Evolutionary conservation across 2,329 filamentous ascomycete genomes (phyloP).

Genomic region (Cladorrhinum sp.): DNA sequence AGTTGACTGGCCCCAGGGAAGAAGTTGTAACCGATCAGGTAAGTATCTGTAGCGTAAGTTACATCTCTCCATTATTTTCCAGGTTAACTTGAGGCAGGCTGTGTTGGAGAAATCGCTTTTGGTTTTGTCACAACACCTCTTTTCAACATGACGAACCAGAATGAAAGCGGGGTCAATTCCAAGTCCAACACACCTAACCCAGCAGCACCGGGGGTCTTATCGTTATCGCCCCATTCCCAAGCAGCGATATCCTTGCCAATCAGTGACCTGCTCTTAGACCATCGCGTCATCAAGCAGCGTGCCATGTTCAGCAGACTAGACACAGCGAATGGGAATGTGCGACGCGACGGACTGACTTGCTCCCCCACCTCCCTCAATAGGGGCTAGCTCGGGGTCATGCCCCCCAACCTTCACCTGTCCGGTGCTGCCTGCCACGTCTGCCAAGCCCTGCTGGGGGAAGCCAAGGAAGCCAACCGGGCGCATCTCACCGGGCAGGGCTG

Average conservation of each 20-base stretch:
- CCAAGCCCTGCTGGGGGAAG: conserved; percentile 1
- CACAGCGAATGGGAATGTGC: background rate
- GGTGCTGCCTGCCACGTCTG: conserved; percentile 4
- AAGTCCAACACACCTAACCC: background rate
- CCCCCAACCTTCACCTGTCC: background rate
- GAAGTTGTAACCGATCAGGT: too few species aligned
- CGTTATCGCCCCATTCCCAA: background rate
- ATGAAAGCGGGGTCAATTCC: background rate
- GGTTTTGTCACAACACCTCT: too few species aligned
- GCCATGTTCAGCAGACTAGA: conserved; percentile 7
- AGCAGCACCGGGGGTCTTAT: background rate
- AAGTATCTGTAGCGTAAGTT: too few species aligned
- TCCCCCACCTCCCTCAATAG: background rate
- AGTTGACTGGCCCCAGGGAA: background rate
- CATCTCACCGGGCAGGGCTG: conserved; percentile 4
- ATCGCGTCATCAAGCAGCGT: conserved; percentile 8
- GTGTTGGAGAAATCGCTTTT: too few species aligned
- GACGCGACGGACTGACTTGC: background rate
- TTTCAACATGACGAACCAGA: too few species aligned
- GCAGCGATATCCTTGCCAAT: background rate
- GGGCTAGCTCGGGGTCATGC: conserved; percentile 12
- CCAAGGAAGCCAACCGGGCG: background rate
- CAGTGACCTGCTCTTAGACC: background rate
- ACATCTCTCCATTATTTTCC: too few species aligned
- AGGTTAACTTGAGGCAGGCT: too few species aligned